phyloP scores from a whole-genome alignment of 2,329 filamentous ascomycete genomes.

The Curvularia sp. region DNA sequence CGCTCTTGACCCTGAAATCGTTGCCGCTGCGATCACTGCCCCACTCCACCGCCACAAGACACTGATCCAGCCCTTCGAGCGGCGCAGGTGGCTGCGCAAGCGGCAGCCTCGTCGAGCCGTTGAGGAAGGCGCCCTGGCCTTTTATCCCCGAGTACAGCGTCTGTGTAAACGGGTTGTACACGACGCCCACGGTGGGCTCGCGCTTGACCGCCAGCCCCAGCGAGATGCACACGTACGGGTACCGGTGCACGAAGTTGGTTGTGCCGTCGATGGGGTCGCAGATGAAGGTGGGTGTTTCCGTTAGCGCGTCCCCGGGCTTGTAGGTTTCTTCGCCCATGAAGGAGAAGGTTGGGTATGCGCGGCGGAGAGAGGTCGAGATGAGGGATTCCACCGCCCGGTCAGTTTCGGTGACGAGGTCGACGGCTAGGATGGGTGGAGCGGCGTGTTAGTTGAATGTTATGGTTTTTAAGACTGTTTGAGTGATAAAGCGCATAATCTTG shows the following conservation, averaged over 20 bases:
- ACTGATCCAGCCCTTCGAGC: constrained; percentile 66
- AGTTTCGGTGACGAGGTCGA: constrained; percentile 69
- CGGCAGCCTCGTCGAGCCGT: constrained; percentile 53
- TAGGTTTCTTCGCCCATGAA: constrained; percentile 67
- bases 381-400: constrained; percentile 67
- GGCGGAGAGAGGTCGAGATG: constrained; percentile 60
- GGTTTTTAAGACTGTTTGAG: too few species aligned
- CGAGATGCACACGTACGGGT: constrained; percentile 77
- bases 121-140: constrained; percentile 68
- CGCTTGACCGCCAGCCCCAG: constrained; percentile 73
- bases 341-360: constrained; percentile 62
- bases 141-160: constrained; percentile 73
- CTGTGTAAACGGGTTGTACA: constrained; percentile 80
- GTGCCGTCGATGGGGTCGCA: constrained; percentile 85
- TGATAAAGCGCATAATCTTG: too few species aligned
- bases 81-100: constrained; percentile 60
- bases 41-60: constrained; percentile 77
- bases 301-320: constrained; percentile 69
- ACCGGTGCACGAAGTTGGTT: constrained; percentile 80
- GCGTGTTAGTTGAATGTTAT: neutral
- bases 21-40: constrained; percentile 71
- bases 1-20: constrained; percentile 74
- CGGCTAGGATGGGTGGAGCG: constrained; percentile 52
- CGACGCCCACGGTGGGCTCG: constrained; percentile 71
- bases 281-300: constrained; percentile 75